phyloP scores from a whole-genome alignment of 495 filamentous ascomycete species.

The Trichocladium uniseriatum region DNA sequence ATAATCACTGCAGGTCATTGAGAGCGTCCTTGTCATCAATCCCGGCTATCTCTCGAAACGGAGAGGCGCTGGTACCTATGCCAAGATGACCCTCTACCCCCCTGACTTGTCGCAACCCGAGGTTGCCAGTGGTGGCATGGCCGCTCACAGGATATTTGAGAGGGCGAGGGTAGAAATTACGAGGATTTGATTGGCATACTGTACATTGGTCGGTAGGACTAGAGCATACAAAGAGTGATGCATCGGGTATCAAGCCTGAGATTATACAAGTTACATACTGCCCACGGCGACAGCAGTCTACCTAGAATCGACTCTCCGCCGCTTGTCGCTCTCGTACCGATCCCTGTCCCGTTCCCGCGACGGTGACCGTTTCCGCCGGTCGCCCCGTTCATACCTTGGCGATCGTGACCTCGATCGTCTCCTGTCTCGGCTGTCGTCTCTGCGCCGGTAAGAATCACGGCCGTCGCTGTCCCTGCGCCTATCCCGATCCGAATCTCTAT shows the following conservation, averaged over 20 bases:
- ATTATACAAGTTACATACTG: neutral
- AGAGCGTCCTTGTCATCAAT: slow-evolving; percentile 79
- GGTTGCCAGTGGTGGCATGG: slow-evolving; percentile 41
- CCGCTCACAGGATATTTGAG: slow-evolving; percentile 68
- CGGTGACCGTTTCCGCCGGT: slow-evolving; percentile 53
- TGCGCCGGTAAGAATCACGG: slow-evolving; percentile 23
- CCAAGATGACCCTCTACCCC: slow-evolving; percentile 63
- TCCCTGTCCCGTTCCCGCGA: slow-evolving; percentile 53
- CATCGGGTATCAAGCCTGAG: neutral
- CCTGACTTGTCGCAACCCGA: slow-evolving; percentile 46
- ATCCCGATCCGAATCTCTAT: slow-evolving; percentile 26
- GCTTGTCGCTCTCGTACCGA: slow-evolving; percentile 53
- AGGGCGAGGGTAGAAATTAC: slow-evolving; percentile 78
- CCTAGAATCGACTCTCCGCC: slow-evolving; percentile 49
- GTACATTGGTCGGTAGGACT: neutral
- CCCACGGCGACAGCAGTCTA: neutral
- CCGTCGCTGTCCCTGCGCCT: slow-evolving; percentile 13
- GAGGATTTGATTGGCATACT: slow-evolving; percentile 47
- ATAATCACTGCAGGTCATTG: slow-evolving; percentile 54
- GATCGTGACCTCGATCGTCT: slow-evolving; percentile 33
- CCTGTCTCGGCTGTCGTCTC: slow-evolving; percentile 19
- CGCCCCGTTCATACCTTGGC: slow-evolving; percentile 39
- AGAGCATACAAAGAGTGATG: no score
- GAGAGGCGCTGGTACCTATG: slow-evolving; percentile 69
- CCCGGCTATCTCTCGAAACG: slow-evolving; percentile 79